These are phyloP conservation scores for Crucibulum laeve DNA, from an alignment of 768 basidiomycete genomes.

Conservation along the genomic window DNA sequence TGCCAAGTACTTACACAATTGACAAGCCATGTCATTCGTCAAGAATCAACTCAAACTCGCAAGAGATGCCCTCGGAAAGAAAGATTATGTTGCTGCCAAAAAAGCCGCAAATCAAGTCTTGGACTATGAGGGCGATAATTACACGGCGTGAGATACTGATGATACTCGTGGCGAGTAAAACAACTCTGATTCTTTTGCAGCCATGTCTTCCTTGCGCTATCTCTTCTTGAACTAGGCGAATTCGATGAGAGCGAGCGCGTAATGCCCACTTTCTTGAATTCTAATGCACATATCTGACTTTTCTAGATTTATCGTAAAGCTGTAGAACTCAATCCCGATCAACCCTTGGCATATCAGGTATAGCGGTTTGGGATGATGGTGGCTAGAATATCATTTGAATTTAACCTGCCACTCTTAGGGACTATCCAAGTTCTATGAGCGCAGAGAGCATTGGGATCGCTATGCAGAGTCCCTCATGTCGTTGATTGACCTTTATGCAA, in stretches of 20 bases:
- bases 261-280: conserved; percentile 20
- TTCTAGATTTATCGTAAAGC: conserved; percentile 76
- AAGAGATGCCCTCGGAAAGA: conserved; percentile 69
- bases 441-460: conserved; percentile 51
- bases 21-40: conserved; percentile 37
- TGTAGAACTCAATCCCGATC: conserved; percentile 60
- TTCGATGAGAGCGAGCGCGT: conserved; percentile 82
- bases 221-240: conserved; percentile 71
- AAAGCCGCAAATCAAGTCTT: conserved; percentile 64
- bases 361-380: conserved; percentile 15
- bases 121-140: conserved; percentile 77
- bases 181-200: conserved; percentile 36
- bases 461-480: conserved; percentile 48
- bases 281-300: conserved; percentile 9
- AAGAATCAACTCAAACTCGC: conserved; percentile 79
- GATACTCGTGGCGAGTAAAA: not conserved
- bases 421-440: conserved; percentile 68
- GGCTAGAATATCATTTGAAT: not conserved
- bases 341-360: conserved; percentile 85
- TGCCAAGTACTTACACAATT: not conserved
- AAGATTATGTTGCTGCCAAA: conserved; percentile 67
- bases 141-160: conserved; percentile 70
- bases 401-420: conserved; percentile 41
- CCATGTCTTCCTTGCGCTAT: conserved; percentile 80
- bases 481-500: conserved; percentile 54